Evolutionary conservation across 2,329 filamentous ascomycete species (phyloP).

Genomic region (Sporothrix brunneoviolacea): DNA sequence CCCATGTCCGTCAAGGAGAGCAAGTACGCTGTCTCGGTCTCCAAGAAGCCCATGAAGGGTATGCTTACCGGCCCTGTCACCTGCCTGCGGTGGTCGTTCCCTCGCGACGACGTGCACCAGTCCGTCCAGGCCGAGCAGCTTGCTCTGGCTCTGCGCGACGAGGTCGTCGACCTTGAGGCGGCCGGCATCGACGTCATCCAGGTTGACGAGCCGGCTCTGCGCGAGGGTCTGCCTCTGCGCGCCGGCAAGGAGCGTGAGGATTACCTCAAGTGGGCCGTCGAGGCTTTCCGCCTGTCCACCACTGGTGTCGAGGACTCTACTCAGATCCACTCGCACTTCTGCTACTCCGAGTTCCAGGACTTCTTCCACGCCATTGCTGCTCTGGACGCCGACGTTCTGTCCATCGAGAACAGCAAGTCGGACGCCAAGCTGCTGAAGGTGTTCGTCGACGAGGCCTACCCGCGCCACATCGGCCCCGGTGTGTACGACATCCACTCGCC

Average conservation of each 20-base stretch:
- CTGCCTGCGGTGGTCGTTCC: slow-evolving; percentile 99
- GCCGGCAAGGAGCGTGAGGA: slow-evolving; percentile 89
- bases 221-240: slow-evolving; percentile 97
- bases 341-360: slow-evolving; percentile 99
- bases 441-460: slow-evolving; percentile 95
- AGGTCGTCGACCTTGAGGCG: slow-evolving; percentile 96
- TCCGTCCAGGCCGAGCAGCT: slow-evolving; percentile 98
- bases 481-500: slow-evolving; percentile 99
- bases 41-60: slow-evolving; percentile 99
- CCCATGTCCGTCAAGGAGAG: slow-evolving; percentile 99
- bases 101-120: slow-evolving; percentile 98
- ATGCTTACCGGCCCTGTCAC: slow-evolving; percentile 99
- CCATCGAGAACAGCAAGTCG: slow-evolving; percentile 99
- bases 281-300: slow-evolving; percentile 94
- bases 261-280: slow-evolving; percentile 95
- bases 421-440: slow-evolving; percentile 98
- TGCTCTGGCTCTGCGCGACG: slow-evolving; percentile 93
- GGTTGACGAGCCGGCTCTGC: slow-evolving; percentile 97
- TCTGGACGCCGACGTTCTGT: slow-evolving; percentile 94
- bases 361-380: slow-evolving; percentile 99
- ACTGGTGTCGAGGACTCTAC: slow-evolving; percentile 90
- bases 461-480: slow-evolving; percentile 96
- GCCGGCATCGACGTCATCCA: slow-evolving; percentile 97
- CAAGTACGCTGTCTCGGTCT: slow-evolving; percentile 94
- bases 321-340: slow-evolving; percentile 99